These are phyloP conservation scores for Artemisia tridentata DNA, from an alignment of 129 eudicot species.

Conservation along the genomic window DNA sequence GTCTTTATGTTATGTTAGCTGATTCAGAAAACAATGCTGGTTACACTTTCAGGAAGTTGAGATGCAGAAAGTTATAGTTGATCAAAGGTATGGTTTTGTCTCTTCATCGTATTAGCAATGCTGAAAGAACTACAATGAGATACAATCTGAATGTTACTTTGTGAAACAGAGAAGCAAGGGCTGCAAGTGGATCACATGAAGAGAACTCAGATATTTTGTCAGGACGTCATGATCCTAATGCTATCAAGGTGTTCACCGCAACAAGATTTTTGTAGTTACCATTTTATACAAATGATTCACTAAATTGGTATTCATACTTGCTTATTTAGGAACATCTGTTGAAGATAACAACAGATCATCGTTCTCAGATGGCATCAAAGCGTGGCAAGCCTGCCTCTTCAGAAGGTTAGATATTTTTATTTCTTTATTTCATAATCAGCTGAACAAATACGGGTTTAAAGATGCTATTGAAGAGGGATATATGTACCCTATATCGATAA, in stretches of 20 bases:
- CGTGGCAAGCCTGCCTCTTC: constrained; percentile 61
- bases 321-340: constrained; percentile 73
- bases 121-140: constrained; percentile 10
- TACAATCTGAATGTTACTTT: constrained; percentile 9
- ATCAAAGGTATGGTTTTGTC: constrained; percentile 61
- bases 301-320: constrained; percentile 20
- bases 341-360: constrained; percentile 76
- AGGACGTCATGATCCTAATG: constrained; percentile 80
- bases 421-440: background rate
- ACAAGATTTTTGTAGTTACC: constrained; percentile 8
- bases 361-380: constrained; percentile 74
- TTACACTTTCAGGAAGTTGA: constrained; percentile 64
- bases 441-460: background rate
- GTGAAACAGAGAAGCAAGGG: constrained; percentile 60
- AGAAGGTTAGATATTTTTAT: constrained; percentile 51
- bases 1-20: constrained; percentile 11
- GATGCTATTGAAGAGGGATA: background rate
- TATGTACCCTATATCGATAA: constrained; percentile 8
- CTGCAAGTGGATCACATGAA: constrained; percentile 59
- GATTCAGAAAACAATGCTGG: constrained; percentile 5
- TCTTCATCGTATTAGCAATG: constrained; percentile 13
- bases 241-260: constrained; percentile 57
- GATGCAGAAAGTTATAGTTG: constrained; percentile 69
- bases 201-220: constrained; percentile 59
- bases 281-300: constrained; percentile 2